Base-by-base conservation (phyloP, 2,329 filamentous ascomycete species). In the Colletotrichum eremochloae region DNA sequence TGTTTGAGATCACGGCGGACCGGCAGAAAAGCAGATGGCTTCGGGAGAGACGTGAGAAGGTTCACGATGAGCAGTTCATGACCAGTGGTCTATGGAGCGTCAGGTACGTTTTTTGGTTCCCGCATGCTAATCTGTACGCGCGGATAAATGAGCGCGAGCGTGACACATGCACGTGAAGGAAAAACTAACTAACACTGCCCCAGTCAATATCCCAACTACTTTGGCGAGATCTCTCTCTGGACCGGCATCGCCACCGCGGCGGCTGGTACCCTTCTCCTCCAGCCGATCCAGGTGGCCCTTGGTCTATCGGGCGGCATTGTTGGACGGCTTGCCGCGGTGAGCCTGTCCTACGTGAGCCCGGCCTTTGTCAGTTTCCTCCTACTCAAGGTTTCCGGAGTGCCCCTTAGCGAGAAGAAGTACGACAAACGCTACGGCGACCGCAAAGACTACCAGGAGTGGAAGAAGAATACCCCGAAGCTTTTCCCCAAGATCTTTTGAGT, bases 191-290 rank as follows among this genome's bases (percentile, higher is more conserved):
- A 31, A 68, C n/a, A 2, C 7, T 15, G 57, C n/a, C 48, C 3
- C 38, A 83, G 85, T 60, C 82, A 90, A 72, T 90, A 92, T 80
- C 91, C 91, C 0, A 92, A 93, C 77, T 93, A 93, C 82, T 92
- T 93, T 78, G 92, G 91, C n/a, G 91, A 93, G 79, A 86, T 85
- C 38, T 91, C 89, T 14, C 82, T 94, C 42, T 94, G 91, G 92
- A 90, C 88, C 0, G 91, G 92, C 1, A 87, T 93, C 70, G 90
- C 91, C 0, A 87, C 89, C 6, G 81, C 85, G 0, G 86, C 89
- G 0, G 89, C 86, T 0, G 90, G 90, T 1, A 82, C 89, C 1
- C 81, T 94, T 61, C 80, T 87, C 1, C 83, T 84, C 18, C 81
- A 80, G n/a, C 85, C 88, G 0, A 88, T 88, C 1, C 88, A 90